These are phyloP conservation scores for Baudoinia panamericana DNA, from an alignment of 495 filamentous ascomycete genomes.

Conservation along the genomic window DNA sequence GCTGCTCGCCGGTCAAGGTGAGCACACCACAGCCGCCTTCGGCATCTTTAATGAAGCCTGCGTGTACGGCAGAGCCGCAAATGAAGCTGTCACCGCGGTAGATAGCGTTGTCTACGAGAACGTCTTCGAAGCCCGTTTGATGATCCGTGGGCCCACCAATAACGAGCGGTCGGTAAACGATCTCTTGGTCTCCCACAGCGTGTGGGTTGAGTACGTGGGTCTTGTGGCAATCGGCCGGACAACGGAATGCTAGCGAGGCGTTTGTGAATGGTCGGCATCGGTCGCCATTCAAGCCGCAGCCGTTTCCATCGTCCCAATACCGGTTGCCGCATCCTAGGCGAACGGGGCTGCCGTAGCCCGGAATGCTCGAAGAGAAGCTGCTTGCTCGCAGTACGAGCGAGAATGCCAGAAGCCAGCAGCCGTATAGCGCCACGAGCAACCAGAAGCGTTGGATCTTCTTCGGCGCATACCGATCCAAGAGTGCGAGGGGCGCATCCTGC, in stretches of 20 bases:
- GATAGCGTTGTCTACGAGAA: constrained; percentile 17
- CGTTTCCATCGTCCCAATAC: constrained; percentile 41
- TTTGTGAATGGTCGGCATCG: constrained; percentile 32
- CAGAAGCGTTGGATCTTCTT: constrained; percentile 27
- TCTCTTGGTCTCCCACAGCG: constrained; percentile 30
- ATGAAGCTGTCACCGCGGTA: constrained; percentile 36
- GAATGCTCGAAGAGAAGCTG: constrained; percentile 28
- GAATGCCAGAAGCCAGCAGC: constrained; percentile 30
- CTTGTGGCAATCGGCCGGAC: constrained; percentile 31
- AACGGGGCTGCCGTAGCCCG: constrained; percentile 29
- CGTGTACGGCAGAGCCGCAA: constrained; percentile 32
- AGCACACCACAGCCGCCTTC: constrained; percentile 32
- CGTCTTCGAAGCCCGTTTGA: constrained; percentile 16
- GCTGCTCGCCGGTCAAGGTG: constrained; percentile 27
- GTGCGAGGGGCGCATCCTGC: constrained; percentile 27
- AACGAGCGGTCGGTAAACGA: constrained; percentile 30
- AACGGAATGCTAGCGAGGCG: constrained; percentile 29
- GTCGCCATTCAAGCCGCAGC: constrained; percentile 32
- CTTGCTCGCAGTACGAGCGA: constrained; percentile 29
- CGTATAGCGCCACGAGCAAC: constrained; percentile 27
- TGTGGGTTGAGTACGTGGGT: constrained; percentile 28
- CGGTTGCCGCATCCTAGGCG: constrained; percentile 38
- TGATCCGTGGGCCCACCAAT: constrained; percentile 29
- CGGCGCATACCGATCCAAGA: constrained; percentile 30
- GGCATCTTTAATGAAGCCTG: constrained; percentile 29